Evolutionary conservation across 2,329 filamentous ascomycete species (phyloP), one percentile per base, ranked within the genome.

Genomic region (Aspergillus candidus): DNA sequence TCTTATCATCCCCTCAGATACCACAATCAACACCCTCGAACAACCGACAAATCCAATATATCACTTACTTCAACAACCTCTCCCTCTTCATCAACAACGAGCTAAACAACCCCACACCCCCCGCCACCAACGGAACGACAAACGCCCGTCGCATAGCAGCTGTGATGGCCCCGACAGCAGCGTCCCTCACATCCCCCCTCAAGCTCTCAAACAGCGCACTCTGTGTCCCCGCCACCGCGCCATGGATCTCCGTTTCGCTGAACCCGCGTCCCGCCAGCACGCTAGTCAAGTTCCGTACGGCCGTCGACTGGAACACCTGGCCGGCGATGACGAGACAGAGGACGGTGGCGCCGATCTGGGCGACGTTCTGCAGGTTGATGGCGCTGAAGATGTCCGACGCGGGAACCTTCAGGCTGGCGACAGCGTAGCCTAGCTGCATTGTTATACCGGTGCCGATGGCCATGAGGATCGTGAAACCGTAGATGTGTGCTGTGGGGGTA

Each of bases 191-290:
- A 22, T 56, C 49, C 5, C 48, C 48, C n/a, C 43, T 45, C 11
- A 69, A 43, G 14, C 47, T 38, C 22, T 50, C 35, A 35, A 70
- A 64, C 22, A 69, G 33, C 3, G 42, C 39, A 22, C 65, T 67
- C 46, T 60, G 60, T 2, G 61, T 50, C 4, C 66, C 65, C 0
- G 63, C 59, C 11, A 69, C 56, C 4, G 57, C 61, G 15, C 44
- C 52, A 12, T 47, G 47, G 8, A 71, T 64, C 4, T 69, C 57
- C 10, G 47, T 6, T 6, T 54, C 38, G 0, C 54, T 35, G 38
- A 50, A 62, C 0, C 61, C 60, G 1, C 54, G 45, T 2, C 59
- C 59, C 4, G 49, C 57, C 1, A 69, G 40, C 11, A 58, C 54
- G 3, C 1, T 17, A 0, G 45, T 30, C n/a, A 72, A 60, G 2